Evolutionary conservation across 2,329 filamentous ascomycete genomes (phyloP), one percentile per base, ranked within the genome.

Genomic region (Verticillium zaregamsianum): DNA sequence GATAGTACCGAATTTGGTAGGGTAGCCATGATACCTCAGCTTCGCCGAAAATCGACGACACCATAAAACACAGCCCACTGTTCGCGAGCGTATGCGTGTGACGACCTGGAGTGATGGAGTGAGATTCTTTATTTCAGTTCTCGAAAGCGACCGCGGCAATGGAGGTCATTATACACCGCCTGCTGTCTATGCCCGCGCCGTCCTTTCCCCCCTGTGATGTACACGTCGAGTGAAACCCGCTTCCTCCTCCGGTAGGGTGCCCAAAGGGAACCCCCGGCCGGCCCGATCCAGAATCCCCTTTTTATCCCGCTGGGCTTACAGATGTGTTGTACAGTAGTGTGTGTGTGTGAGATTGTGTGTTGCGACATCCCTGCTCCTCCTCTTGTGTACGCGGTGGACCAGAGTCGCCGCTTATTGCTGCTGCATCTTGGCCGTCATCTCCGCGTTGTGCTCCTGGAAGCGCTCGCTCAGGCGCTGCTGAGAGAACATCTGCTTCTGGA

Each of bases 401-500:
- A 23, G 23, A 49, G 12, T 28, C 28, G 35, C 15, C 33, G 56
- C 20, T 71, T 79, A 80, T 71, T 77, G 78, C 66, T 78, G 74
- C 69, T 78, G 77, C 79, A 82, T 79, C 71, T 84, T 79, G 69
- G 79, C 76, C 65, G 82, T 80, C 80, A 87, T 85, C 70, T 84
- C 82, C 65, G 80, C 79, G 66, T 87, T 89, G 73, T 88, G 83
- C 76, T 89, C 87, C 73, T 86, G 84, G 86, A 98, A 99, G 66
- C 95, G 87, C 79, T 96, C 91, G 71, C 93, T 92, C 70, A 99
- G 83, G 64, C 95, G 89, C 79, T 95, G 92, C 67, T 92, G 92
- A 66, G 90, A 90, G 77, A 96, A 95, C 84, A 98, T 89, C 79
- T 92, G 92, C 83, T 99, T 99, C 79, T 95, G 90, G 65, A 98